These are phyloP conservation scores for Trypanosoma vivax DNA, from an alignment of 208 protist genomes.

Conservation along the genomic window DNA sequence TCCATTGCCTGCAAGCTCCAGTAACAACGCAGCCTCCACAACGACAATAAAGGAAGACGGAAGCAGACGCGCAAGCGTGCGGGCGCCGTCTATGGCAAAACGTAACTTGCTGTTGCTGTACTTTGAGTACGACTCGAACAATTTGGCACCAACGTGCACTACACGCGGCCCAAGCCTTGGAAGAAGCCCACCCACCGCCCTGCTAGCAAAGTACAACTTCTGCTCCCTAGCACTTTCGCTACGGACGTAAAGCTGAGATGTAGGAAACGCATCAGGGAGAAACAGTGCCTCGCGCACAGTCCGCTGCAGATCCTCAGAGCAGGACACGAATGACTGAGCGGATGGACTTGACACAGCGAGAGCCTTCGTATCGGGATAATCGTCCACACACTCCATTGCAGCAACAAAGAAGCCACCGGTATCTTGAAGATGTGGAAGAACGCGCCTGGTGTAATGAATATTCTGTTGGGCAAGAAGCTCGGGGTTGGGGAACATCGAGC, in stretches of 20 bases:
- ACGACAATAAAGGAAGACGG: slow-evolving; percentile 34
- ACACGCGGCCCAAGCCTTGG: slow-evolving; percentile 54
- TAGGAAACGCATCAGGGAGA: slow-evolving; percentile 59
- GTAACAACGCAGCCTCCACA: slow-evolving; percentile 36
- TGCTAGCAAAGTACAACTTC: slow-evolving; percentile 78
- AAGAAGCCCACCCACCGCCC: slow-evolving; percentile 34
- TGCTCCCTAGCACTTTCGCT: slow-evolving; percentile 53
- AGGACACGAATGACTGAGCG: slow-evolving; percentile 26
- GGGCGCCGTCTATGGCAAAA: slow-evolving; percentile 61
- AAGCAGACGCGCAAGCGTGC: slow-evolving; percentile 42
- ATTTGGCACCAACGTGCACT: slow-evolving; percentile 71
- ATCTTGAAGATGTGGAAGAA: slow-evolving; percentile 94
- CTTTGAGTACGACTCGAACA: slow-evolving; percentile 79
- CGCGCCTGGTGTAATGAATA: slow-evolving; percentile 77
- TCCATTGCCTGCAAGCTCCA: slow-evolving; percentile 26
- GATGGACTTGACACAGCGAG: neutral
- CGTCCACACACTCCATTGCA: slow-evolving; percentile 70
- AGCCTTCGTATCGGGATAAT: slow-evolving; percentile 16
- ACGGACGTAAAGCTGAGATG: slow-evolving; percentile 45
- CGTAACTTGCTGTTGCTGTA: slow-evolving; percentile 78
- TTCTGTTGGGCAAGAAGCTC: slow-evolving; percentile 47
- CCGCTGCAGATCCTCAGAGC: slow-evolving; percentile 30
- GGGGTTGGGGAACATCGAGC: slow-evolving; percentile 66
- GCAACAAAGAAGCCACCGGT: slow-evolving; percentile 97
- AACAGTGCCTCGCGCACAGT: slow-evolving; percentile 34